These are phyloP conservation scores for Thalassiosira hispida DNA, from an alignment of 352 stramenopile species.

Conservation along the genomic window DNA sequence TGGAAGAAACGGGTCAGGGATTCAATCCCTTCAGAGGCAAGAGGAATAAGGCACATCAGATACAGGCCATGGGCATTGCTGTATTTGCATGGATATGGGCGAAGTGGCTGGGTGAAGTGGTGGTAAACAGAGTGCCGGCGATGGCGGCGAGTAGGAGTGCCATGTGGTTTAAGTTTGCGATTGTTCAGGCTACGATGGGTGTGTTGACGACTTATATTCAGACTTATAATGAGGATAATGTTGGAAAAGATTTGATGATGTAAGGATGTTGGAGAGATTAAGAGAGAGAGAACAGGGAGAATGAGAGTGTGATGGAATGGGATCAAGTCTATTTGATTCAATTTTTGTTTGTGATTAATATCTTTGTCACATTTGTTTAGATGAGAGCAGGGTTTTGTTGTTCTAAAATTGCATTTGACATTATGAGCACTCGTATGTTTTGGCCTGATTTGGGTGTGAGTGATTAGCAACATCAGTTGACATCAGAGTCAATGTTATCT, in stretches of 20 bases:
- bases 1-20: constrained; percentile 47
- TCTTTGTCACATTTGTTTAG: too few species aligned
- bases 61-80: constrained; percentile 47
- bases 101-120: constrained; percentile 28
- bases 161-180: constrained; percentile 55
- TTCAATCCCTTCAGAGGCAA: constrained; percentile 57
- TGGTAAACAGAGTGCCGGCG: constrained; percentile 43
- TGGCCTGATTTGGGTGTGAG: too few species aligned
- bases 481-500: too few species aligned
- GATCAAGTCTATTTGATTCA: too few species aligned
- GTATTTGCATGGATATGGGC: constrained; percentile 41
- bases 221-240: constrained; percentile 56
- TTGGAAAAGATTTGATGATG: constrained; percentile 44
- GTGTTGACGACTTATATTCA: constrained; percentile 40
- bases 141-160: constrained; percentile 48
- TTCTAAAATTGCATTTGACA: too few species aligned
- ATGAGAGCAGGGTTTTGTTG: too few species aligned
- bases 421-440: too few species aligned
- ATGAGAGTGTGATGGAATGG: not conserved
- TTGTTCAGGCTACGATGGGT: constrained; percentile 42
- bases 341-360: too few species aligned
- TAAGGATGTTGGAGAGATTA: constrained; percentile 12
- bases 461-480: too few species aligned
- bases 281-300: not conserved
- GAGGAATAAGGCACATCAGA: constrained; percentile 59